phyloP scores from a whole-genome alignment of 2,329 filamentous ascomycete species.

The Elsinoe perseae region DNA sequence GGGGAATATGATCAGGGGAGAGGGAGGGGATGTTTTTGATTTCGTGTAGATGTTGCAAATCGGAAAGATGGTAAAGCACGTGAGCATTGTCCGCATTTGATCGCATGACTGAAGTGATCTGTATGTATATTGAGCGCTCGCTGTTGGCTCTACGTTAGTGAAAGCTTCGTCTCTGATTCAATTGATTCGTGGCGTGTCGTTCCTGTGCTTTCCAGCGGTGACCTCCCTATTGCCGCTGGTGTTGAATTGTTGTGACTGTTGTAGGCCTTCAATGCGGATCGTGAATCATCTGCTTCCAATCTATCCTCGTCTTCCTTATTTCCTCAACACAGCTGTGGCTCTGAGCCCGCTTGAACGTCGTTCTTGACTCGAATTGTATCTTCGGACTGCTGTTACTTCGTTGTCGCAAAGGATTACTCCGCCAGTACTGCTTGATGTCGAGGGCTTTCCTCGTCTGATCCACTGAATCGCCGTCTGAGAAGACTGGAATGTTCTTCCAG shows the following conservation, averaged over 20 bases:
- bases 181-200: neutral
- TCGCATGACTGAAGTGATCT: neutral
- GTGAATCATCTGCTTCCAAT: neutral
- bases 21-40: slow-evolving; percentile 82
- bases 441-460: neutral
- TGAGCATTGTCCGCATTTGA: neutral
- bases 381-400: neutral
- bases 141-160: neutral
- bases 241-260: no score
- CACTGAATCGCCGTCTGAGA: slow-evolving; percentile 7
- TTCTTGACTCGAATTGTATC: neutral
- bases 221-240: no score
- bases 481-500: slow-evolving; percentile 10
- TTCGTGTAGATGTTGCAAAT: slow-evolving; percentile 55
- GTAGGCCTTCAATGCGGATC: neutral
- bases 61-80: no score
- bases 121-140: neutral
- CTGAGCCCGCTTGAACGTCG: neutral
- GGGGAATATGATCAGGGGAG: slow-evolving; percentile 73
- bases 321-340: slow-evolving; percentile 8
- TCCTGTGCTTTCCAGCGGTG: neutral
- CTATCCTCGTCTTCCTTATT: neutral
- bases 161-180: neutral
- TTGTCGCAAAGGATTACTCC: slow-evolving; percentile 6
- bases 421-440: slow-evolving; percentile 7